Evolutionary conservation across 495 filamentous ascomycete genomes (phyloP).

Genomic region (Evernia prunastri): DNA sequence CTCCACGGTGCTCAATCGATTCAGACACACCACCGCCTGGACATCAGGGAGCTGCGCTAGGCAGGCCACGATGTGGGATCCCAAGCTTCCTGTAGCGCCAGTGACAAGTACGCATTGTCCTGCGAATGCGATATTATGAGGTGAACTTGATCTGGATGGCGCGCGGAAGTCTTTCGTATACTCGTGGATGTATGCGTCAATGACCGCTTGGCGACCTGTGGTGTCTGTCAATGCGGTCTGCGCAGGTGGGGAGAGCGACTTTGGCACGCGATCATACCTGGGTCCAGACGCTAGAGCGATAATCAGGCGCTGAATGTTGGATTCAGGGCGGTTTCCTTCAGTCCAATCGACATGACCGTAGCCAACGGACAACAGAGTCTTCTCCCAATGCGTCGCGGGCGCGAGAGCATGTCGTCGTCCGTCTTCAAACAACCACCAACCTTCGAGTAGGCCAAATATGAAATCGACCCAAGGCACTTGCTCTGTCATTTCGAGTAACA

Average conservation of each 20-base stretch:
- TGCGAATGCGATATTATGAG: neutral
- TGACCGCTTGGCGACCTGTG: conserved; percentile 28
- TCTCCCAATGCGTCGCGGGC: conserved; percentile 33
- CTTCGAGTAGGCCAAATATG: conserved; percentile 44
- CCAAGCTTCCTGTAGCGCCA: conserved; percentile 47
- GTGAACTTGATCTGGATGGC: neutral
- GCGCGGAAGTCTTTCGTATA: conserved; percentile 25
- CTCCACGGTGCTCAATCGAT: conserved; percentile 32
- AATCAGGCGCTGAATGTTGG: conserved; percentile 38
- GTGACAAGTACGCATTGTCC: conserved; percentile 42
- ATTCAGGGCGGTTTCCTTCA: conserved; percentile 39
- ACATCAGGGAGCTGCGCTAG: conserved; percentile 34
- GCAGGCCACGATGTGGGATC: conserved; percentile 41
- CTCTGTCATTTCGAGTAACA: conserved; percentile 40
- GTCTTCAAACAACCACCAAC: conserved; percentile 51
- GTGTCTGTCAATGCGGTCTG: conserved; percentile 2
- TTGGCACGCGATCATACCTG: conserved; percentile 19
- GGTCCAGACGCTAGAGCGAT: conserved; percentile 40
- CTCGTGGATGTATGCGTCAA: conserved; percentile 31
- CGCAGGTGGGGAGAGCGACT: neutral
- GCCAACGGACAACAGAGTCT: conserved; percentile 35
- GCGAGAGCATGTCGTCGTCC: conserved; percentile 42
- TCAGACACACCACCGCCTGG: conserved; percentile 42
- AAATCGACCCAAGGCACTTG: conserved; percentile 39
- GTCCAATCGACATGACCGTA: conserved; percentile 48